Evolutionary conservation across 805 yeast species (phyloP).

Genomic region (Metschnikowia gruessii): DNA sequence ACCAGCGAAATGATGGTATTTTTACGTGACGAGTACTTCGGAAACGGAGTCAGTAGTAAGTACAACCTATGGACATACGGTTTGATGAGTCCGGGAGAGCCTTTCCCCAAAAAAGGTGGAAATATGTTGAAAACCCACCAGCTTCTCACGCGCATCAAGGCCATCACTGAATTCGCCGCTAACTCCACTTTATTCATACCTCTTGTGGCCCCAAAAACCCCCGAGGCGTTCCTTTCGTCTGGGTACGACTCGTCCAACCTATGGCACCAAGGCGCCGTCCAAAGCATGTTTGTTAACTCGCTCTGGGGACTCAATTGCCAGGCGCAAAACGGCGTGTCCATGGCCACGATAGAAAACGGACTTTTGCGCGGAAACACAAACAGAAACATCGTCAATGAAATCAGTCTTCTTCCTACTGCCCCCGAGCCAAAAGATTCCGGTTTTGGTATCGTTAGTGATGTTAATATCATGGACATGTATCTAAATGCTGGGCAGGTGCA

Average conservation of each 20-base stretch:
- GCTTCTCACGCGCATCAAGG: slow-evolving; percentile 42
- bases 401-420: slow-evolving; percentile 16
- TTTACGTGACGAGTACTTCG: slow-evolving; percentile 66
- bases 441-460: slow-evolving; percentile 15
- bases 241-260: slow-evolving; percentile 21
- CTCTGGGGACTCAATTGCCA: slow-evolving; percentile 47
- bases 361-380: slow-evolving; percentile 41
- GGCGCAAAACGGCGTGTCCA: slow-evolving; percentile 27
- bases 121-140: slow-evolving; percentile 3
- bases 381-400: slow-evolving; percentile 48
- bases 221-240: slow-evolving; percentile 5
- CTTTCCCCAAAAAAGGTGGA: background rate
- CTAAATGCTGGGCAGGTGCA: slow-evolving; percentile 6
- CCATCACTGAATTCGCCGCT: slow-evolving; percentile 44
- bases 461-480: slow-evolving; percentile 19
- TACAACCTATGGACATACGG: slow-evolving; percentile 38
- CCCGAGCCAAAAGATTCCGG: background rate
- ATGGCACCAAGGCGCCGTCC: slow-evolving; percentile 43
- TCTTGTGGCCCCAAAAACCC: slow-evolving; percentile 25
- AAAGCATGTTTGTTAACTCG: slow-evolving; percentile 34
- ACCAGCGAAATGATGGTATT: slow-evolving; percentile 48
- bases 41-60: slow-evolving; percentile 34
- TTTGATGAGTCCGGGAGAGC: slow-evolving; percentile 12
- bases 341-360: slow-evolving; percentile 45
- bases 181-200: slow-evolving; percentile 59